A percentile compares a stretch with the other conserved stretches of the same genome.
These are phyloP conservation scores for Zopfia rhizophila DNA, from an alignment of 2,329 filamentous ascomycete species.

Conservation along the genomic window DNA sequence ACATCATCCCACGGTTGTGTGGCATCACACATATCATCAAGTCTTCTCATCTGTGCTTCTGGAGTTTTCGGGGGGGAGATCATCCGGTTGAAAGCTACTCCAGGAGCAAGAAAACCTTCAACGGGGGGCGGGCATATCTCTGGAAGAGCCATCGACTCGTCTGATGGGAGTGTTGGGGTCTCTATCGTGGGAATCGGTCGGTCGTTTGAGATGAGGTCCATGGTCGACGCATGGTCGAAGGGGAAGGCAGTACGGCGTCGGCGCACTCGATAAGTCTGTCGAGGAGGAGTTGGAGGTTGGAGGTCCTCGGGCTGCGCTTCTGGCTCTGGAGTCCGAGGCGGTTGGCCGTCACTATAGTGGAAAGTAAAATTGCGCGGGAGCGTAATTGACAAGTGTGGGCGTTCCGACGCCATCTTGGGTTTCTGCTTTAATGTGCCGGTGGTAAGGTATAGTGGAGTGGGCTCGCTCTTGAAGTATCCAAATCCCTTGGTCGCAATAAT, in stretches of 20 bases:
- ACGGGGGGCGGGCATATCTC: conserved; percentile 31
- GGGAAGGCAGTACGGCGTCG: conserved; percentile 54
- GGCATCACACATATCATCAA: conserved; percentile 37
- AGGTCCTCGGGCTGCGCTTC: conserved; percentile 49
- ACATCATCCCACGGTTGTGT: conserved; percentile 46
- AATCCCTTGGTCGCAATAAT: conserved; percentile 13
- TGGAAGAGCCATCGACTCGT: conserved; percentile 37
- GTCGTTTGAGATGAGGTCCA: conserved; percentile 36
- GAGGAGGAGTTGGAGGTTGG: conserved; percentile 57
- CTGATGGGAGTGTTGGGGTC: conserved; percentile 52
- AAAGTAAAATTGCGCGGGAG: conserved; percentile 63
- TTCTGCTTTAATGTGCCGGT: conserved; percentile 6
- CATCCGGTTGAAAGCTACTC: conserved; percentile 47
- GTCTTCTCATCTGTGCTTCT: conserved; percentile 50
- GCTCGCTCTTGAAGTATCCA: conserved; percentile 7
- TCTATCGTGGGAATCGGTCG: conserved; percentile 62
- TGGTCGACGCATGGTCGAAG: conserved; percentile 29
- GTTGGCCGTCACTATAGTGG: conserved; percentile 57
- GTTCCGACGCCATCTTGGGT: conserved; percentile 52
- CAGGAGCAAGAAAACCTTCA: conserved; percentile 57
- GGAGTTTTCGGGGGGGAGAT: conserved; percentile 63
- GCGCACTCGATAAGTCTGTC: conserved; percentile 61
- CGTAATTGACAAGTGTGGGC: conserved; percentile 60
- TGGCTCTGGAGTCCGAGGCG: conserved; percentile 59
- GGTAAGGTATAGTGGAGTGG: conserved; percentile 14